These are phyloP conservation scores for Claviceps capensis DNA, from an alignment of 2,329 filamentous ascomycete species.

Conservation along the genomic window DNA sequence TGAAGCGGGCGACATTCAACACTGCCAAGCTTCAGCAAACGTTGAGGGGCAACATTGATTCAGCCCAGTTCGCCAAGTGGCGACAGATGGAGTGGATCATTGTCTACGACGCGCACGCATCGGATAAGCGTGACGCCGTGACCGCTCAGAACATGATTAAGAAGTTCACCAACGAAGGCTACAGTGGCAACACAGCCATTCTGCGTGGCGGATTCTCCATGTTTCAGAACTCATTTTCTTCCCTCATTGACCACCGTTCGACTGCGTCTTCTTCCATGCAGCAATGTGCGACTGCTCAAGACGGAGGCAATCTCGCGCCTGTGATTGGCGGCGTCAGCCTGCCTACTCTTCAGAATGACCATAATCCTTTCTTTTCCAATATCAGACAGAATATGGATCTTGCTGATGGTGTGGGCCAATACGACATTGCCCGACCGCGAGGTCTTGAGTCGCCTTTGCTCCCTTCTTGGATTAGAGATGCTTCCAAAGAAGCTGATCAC, in stretches of 20 bases:
- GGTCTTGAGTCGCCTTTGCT: slow-evolving; percentile 38
- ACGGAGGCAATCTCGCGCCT: slow-evolving; percentile 37
- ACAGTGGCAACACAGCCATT: slow-evolving; percentile 58
- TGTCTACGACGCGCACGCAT: slow-evolving; percentile 72
- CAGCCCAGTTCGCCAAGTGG: slow-evolving; percentile 66
- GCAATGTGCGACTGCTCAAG: slow-evolving; percentile 13
- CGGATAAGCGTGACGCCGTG: slow-evolving; percentile 65
- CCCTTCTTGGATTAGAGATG: slow-evolving; percentile 65
- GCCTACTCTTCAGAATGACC: slow-evolving; percentile 51
- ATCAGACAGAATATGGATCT: slow-evolving; percentile 96
- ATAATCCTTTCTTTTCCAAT: slow-evolving; percentile 88
- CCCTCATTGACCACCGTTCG: slow-evolving; percentile 42
- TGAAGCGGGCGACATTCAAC: slow-evolving; percentile 85
- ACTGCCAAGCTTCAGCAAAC: slow-evolving; percentile 77
- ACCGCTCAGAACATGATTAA: slow-evolving; percentile 78
- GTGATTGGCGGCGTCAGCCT: slow-evolving; percentile 85
- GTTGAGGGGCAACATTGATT: slow-evolving; percentile 59
- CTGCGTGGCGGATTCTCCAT: slow-evolving; percentile 69
- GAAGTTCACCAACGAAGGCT: slow-evolving; percentile 82
- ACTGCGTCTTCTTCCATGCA: slow-evolving; percentile 14
- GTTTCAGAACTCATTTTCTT: slow-evolving; percentile 55
- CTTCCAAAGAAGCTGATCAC: slow-evolving; percentile 51
- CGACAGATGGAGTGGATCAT: slow-evolving; percentile 60
- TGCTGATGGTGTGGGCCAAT: slow-evolving; percentile 81
- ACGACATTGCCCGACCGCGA: slow-evolving; percentile 37